These are phyloP conservation scores for Neonectria coccinea DNA, from an alignment of 2,329 filamentous ascomycete genomes.

Conservation along the genomic window DNA sequence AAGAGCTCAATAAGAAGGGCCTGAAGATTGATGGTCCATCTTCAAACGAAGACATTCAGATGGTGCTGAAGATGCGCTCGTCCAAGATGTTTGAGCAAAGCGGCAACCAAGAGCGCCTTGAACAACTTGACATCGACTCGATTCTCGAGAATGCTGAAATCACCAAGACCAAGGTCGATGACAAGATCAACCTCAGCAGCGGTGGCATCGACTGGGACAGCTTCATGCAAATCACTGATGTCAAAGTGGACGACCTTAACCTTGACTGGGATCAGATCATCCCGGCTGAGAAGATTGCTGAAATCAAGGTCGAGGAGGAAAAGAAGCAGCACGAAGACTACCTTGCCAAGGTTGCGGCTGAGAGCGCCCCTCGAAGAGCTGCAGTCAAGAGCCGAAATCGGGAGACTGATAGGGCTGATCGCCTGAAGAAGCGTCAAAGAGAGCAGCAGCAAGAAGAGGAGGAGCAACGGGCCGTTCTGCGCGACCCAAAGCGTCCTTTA, in stretches of 20 bases:
- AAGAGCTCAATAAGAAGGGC: slow-evolving; percentile 83
- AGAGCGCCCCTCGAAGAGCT: slow-evolving; percentile 84
- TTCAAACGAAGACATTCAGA: slow-evolving; percentile 93
- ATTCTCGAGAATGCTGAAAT: slow-evolving; percentile 97
- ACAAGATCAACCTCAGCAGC: slow-evolving; percentile 90
- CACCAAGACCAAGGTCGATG: slow-evolving; percentile 94
- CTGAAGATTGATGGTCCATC: slow-evolving; percentile 82
- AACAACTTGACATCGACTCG: slow-evolving; percentile 97
- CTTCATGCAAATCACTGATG: slow-evolving; percentile 97
- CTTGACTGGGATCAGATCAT: slow-evolving; percentile 99
- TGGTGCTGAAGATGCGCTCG: slow-evolving; percentile 96
- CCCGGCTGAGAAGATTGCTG: slow-evolving; percentile 89
- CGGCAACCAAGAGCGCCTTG: slow-evolving; percentile 94
- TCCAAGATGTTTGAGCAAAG: slow-evolving; percentile 99
- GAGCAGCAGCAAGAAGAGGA: slow-evolving; percentile 75
- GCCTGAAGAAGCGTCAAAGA: slow-evolving; percentile 74
- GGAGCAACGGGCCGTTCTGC: slow-evolving; percentile 77
- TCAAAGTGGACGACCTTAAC: slow-evolving; percentile 84
- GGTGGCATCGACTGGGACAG: slow-evolving; percentile 89
- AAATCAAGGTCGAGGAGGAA: slow-evolving; percentile 90
- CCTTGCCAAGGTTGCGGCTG: slow-evolving; percentile 82
- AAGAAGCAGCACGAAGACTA: slow-evolving; percentile 86
- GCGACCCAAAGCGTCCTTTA: slow-evolving; percentile 89
- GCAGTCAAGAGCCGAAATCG: slow-evolving; percentile 68
- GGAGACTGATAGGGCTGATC: slow-evolving; percentile 73